Percentiles rank a stretch among this genome's conserved stretches.
These are phyloP conservation scores for Blumeriella jaapii DNA, from an alignment of 2,329 filamentous ascomycete species.

Conservation along the genomic window DNA sequence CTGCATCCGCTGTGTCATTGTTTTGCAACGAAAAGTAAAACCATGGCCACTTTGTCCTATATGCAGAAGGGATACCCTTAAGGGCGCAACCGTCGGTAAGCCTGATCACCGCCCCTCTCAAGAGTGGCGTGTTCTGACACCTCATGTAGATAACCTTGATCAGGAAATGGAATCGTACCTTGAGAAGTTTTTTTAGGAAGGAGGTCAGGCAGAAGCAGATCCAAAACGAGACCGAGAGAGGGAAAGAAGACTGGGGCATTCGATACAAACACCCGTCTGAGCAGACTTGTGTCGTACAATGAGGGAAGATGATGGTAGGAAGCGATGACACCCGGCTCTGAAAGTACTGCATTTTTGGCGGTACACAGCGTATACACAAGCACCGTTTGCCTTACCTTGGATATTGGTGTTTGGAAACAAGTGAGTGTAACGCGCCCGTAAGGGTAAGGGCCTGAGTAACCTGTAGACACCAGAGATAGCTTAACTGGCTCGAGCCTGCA, in stretches of 20 bases:
- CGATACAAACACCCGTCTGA: conserved; percentile 38
- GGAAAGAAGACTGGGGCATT: conserved; percentile 59
- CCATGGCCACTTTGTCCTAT: conserved; percentile 60
- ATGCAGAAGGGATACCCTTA: conserved; percentile 60
- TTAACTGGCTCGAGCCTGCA: too few species aligned
- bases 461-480: too few species aligned
- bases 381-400: too few species aligned
- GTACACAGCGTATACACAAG: too few species aligned
- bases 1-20: conserved; percentile 73
- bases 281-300: too few species aligned
- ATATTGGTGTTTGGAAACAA: too few species aligned
- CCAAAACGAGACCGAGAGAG: conserved; percentile 66
- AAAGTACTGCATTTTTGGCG: too few species aligned
- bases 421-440: too few species aligned
- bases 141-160: conserved; percentile 53
- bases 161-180: too few species aligned
- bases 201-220: conserved; percentile 64
- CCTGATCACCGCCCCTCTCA: background rate
- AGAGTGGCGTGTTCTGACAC: background rate
- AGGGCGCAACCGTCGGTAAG: conserved; percentile 55
- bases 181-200: conserved; percentile 58
- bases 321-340: too few species aligned
- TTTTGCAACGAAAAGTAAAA: conserved; percentile 61
- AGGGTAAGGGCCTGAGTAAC: too few species aligned
- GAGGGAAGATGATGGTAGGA: too few species aligned